Conservation (phyloP, 768 basidiomycete species). For the Mycena galopus region DNA sequence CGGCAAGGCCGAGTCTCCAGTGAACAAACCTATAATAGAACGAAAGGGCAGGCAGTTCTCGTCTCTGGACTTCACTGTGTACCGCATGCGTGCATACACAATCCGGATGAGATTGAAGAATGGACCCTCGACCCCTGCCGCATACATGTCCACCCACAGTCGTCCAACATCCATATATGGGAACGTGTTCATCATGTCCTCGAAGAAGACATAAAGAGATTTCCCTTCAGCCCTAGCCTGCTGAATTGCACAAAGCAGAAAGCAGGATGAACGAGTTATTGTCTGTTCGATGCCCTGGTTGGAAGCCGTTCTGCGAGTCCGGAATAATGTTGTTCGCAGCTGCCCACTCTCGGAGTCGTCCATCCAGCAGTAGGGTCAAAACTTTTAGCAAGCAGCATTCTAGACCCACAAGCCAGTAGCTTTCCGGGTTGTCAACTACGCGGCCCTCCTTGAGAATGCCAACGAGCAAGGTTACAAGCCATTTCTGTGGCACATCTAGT, state of each 20-base stretch:
- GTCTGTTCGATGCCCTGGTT: constrained; percentile 40
- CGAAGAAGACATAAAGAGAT: background rate
- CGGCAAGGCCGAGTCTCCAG: background rate
- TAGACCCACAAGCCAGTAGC: constrained; percentile 35
- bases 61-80: background rate
- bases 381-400: constrained; percentile 39
- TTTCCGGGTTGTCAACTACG: constrained; percentile 25
- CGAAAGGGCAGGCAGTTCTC: background rate
- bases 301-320: constrained; percentile 47
- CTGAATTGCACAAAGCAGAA: constrained; percentile 38
- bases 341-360: constrained; percentile 32
- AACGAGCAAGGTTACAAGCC: background rate
- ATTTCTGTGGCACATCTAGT: background rate
- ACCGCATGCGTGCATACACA: background rate
- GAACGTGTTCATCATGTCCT: no score
- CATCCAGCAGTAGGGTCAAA: constrained; percentile 36
- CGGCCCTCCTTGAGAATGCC: constrained; percentile 34
- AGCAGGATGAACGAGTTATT: constrained; percentile 44
- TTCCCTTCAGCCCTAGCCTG: constrained; percentile 13
- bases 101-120: background rate
- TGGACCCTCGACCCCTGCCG: background rate
- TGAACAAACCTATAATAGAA: background rate
- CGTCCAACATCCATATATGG: constrained; percentile 29
- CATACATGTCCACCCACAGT: constrained; percentile 44
- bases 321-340: constrained; percentile 37